A percentile compares a stretch with the other conserved stretches of the same genome.
These are phyloP conservation scores for Thymus quinquecostatus DNA, from an alignment of 257 asterid genomes.

Conservation along the genomic window DNA sequence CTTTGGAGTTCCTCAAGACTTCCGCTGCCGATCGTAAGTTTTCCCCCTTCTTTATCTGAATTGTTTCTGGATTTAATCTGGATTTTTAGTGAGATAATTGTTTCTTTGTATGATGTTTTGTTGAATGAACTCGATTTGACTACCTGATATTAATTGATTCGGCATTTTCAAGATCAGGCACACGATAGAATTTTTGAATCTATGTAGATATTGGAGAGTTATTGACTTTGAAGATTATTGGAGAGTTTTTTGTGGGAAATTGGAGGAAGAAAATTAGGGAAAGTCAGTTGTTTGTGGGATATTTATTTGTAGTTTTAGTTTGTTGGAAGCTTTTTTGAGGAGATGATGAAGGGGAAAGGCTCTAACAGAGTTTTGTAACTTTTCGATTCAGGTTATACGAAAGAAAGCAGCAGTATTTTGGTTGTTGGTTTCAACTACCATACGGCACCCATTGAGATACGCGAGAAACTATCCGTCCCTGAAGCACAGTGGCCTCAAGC, in stretches of 20 bases:
- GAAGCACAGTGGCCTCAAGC: constrained; percentile 89
- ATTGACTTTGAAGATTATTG: no score
- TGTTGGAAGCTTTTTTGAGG: constrained; percentile 8
- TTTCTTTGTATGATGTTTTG: not conserved
- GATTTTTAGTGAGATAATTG: not conserved
- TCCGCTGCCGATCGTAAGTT: constrained; percentile 79
- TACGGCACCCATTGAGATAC: constrained; percentile 80
- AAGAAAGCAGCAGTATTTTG: constrained; percentile 70
- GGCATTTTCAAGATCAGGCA: no score
- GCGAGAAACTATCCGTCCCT: constrained; percentile 90
- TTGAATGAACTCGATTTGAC: not conserved
- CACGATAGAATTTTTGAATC: not conserved
- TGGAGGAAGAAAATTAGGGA: constrained; percentile 1
- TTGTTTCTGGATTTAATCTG: not conserved
- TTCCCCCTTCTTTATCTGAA: not conserved
- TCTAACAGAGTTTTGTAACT: constrained; percentile 22
- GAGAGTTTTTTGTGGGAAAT: not conserved
- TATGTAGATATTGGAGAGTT: not conserved
- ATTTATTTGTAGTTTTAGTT: not conserved
- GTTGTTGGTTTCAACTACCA: constrained; percentile 82
- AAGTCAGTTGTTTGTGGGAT: not conserved
- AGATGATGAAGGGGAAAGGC: constrained; percentile 16
- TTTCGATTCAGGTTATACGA: constrained; percentile 74
- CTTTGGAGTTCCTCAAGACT: constrained; percentile 76
- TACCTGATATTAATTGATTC: no score